These are phyloP conservation scores for Paramecium sonneborni DNA, from an alignment of 73 alveolate genomes.

Conservation along the genomic window DNA sequence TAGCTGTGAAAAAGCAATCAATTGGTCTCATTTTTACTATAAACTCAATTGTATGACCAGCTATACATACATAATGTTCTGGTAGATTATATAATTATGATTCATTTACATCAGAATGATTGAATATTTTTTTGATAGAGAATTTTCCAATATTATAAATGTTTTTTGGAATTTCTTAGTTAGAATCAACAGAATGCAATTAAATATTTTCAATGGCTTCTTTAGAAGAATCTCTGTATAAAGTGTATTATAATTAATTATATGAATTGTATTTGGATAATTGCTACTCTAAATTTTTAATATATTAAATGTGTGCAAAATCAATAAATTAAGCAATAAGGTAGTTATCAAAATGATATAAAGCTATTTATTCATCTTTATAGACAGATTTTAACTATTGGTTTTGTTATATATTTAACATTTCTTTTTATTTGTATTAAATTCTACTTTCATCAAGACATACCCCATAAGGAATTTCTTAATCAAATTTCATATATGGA, in stretches of 20 bases:
- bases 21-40: not conserved
- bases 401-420: not conserved
- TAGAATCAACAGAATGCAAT: not conserved
- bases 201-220: not conserved
- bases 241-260: not conserved
- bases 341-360: not conserved
- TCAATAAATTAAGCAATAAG: constrained; percentile 34
- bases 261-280: not conserved
- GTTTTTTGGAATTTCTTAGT: not conserved
- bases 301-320: not conserved
- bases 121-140: not conserved
- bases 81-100: constrained; percentile 13
- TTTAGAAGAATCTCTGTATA: not conserved
- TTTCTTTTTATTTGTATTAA: not conserved
- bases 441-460: constrained; percentile 42
- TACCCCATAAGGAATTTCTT: constrained; percentile 24
- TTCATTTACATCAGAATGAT: not conserved
- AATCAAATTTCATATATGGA: not conserved
- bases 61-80: not conserved
- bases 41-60: not conserved
- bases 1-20: constrained; percentile 4
- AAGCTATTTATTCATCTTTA: not conserved
- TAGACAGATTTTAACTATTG: not conserved
- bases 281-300: not conserved
- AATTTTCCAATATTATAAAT: not conserved